Conservation (phyloP, 352 stramenopile species). For the Thalassiosira livingstoniorum region DNA sequence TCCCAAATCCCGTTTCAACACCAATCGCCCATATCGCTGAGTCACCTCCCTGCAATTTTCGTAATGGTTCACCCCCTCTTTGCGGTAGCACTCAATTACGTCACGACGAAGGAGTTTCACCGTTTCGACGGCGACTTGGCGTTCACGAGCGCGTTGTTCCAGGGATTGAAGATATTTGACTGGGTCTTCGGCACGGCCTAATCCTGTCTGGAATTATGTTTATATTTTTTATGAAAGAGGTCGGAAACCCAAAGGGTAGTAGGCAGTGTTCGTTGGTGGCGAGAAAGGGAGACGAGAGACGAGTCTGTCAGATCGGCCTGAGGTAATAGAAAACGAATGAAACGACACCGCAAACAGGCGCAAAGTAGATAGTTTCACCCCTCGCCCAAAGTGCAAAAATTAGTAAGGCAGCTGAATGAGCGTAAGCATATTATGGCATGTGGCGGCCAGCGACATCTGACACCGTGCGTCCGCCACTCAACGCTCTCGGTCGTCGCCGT, state of each 20-base stretch:
- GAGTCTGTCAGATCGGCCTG: too few relatives aligned
- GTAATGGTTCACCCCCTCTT: constrained; percentile 86
- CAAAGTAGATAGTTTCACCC: too few relatives aligned
- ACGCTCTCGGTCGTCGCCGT: too few relatives aligned
- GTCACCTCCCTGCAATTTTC: constrained; percentile 82
- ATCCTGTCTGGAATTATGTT: too few relatives aligned
- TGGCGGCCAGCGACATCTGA: not conserved
- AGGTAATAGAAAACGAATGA: too few relatives aligned
- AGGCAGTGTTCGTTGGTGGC: too few relatives aligned
- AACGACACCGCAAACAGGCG: too few relatives aligned
- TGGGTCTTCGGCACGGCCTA: constrained; percentile 77
- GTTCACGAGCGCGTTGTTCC: constrained; percentile 84
- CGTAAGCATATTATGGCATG: not conserved
- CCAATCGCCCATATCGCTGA: constrained; percentile 72
- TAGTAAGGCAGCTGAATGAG: not conserved
- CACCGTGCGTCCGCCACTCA: too few relatives aligned
- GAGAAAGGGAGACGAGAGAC: too few relatives aligned
- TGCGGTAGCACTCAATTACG: constrained; percentile 84
- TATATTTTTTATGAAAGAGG: too few relatives aligned
- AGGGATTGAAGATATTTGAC: constrained; percentile 83
- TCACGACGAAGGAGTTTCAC: constrained; percentile 77
- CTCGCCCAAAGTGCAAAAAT: too few relatives aligned
- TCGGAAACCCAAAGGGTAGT: too few relatives aligned
- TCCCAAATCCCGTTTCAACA: constrained; percentile 80
- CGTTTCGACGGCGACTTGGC: constrained; percentile 84